Evolutionary conservation across 164 flowering plant species (phyloP).

Genomic region (Annona squamosa): DNA sequence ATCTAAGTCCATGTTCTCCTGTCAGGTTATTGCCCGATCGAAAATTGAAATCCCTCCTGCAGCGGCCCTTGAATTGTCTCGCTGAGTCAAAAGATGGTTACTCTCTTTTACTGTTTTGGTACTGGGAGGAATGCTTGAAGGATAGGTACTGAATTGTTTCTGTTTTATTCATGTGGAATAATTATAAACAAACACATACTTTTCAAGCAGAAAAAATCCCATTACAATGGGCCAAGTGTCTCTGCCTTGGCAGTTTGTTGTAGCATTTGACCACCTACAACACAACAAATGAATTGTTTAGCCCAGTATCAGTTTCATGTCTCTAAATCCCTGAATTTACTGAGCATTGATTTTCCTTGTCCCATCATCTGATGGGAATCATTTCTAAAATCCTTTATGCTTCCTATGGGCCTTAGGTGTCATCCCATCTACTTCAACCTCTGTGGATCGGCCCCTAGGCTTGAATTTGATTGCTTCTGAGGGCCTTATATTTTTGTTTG

Average conservation of each 20-base stretch:
- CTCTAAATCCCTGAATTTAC: background rate
- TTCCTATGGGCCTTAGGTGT: background rate
- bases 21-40: constrained; percentile 85
- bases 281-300: background rate
- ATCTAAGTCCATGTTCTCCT: constrained; percentile 4
- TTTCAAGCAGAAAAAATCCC: background rate
- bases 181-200: too few relatives aligned
- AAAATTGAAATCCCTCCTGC: constrained; percentile 70
- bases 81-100: constrained; percentile 88
- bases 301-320: background rate
- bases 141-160: constrained; percentile 45
- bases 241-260: background rate
- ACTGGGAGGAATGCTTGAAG: constrained; percentile 93
- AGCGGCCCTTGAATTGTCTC: constrained; percentile 65
- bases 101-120: constrained; percentile 89
- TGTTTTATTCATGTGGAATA: background rate
- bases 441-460: background rate
- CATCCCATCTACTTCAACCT: background rate
- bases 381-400: background rate
- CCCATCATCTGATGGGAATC: background rate
- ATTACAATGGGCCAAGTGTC: background rate
- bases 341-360: background rate
- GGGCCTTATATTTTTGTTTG: too few relatives aligned
- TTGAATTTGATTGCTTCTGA: too few relatives aligned
- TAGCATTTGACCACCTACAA: background rate